Conservation (phyloP, 2,329 filamentous ascomycete genomes). For the Colletotrichum orchidophilum region DNA sequence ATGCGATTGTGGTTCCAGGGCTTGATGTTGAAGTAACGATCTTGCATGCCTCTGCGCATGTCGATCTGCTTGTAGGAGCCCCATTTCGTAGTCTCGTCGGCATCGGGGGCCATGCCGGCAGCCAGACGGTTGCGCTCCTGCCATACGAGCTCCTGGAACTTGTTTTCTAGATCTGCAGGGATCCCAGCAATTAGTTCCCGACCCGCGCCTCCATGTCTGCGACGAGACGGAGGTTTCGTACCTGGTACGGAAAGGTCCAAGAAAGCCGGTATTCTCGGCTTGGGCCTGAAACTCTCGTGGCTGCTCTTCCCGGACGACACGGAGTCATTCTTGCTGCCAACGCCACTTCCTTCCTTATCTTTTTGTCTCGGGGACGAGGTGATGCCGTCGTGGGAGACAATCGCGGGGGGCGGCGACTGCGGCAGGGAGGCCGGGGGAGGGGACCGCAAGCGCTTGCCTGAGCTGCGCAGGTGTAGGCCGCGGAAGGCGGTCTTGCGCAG, state of each 20-base stretch:
- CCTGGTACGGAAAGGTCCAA: slow-evolving; percentile 48
- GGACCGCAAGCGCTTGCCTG: slow-evolving; percentile 59
- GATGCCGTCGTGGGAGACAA: slow-evolving; percentile 49
- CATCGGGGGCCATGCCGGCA: slow-evolving; percentile 49
- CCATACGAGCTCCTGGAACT: slow-evolving; percentile 64
- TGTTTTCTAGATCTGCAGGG: slow-evolving; percentile 38
- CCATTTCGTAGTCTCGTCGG: slow-evolving; percentile 45
- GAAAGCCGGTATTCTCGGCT: slow-evolving; percentile 49
- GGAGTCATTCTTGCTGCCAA: slow-evolving; percentile 15
- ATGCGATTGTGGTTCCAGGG: slow-evolving; percentile 90
- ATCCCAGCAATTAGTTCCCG: slow-evolving; percentile 20
- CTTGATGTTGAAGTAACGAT: slow-evolving; percentile 90
- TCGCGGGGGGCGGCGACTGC: slow-evolving; percentile 36
- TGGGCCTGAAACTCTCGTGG: slow-evolving; percentile 6
- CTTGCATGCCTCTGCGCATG: slow-evolving; percentile 57
- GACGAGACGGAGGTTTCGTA: slow-evolving; percentile 37
- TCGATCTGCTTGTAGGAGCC: slow-evolving; percentile 45
- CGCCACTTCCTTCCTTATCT: slow-evolving; percentile 13
- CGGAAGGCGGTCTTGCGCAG: slow-evolving; percentile 53
- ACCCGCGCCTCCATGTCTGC: slow-evolving; percentile 16
- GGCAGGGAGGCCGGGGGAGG: slow-evolving; percentile 42
- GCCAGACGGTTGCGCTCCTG: slow-evolving; percentile 59
- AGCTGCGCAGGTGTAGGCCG: slow-evolving; percentile 54
- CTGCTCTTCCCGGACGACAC: slow-evolving; percentile 6
- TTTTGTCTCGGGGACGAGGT: slow-evolving; percentile 33